A percentile compares a stretch with the other conserved stretches of the same genome.
Evolutionary conservation across 2,329 filamentous ascomycete genomes (phyloP).

Genomic region (Talaromyces sp.): DNA sequence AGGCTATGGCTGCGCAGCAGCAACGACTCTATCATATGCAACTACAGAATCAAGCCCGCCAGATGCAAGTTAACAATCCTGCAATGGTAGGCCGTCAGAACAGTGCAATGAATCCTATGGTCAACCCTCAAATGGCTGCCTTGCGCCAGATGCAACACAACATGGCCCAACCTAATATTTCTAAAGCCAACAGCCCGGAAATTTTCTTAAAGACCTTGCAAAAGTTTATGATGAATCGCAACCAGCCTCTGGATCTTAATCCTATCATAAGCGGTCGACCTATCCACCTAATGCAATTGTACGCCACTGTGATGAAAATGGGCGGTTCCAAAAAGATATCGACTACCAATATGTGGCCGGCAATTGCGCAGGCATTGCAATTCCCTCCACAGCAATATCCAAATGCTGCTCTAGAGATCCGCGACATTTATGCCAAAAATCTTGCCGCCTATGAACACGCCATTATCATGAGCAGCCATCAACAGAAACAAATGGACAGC

Average conservation of each 20-base stretch:
- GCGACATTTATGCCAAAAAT: constrained; percentile 71
- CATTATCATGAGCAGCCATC: constrained; percentile 37
- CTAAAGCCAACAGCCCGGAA: constrained; percentile 52
- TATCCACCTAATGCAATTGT: constrained; percentile 73
- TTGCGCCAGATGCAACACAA: constrained; percentile 50
- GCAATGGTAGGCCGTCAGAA: constrained; percentile 35
- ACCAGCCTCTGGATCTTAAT: constrained; percentile 69
- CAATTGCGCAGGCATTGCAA: constrained; percentile 62
- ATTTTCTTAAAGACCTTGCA: constrained; percentile 72
- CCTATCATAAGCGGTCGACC: constrained; percentile 71
- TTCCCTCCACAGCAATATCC: constrained; percentile 63
- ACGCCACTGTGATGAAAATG: constrained; percentile 70
- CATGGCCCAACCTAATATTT: constrained; percentile 41
- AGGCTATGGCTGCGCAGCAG: constrained; percentile 68
- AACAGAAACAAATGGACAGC: constrained; percentile 44
- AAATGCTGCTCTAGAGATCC: constrained; percentile 65
- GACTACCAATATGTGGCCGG: constrained; percentile 67
- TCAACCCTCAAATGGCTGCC: constrained; percentile 42
- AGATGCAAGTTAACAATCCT: constrained; percentile 48
- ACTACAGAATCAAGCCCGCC: constrained; percentile 71
- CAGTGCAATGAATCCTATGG: constrained; percentile 35
- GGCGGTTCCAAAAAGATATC: constrained; percentile 75
- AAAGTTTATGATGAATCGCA: constrained; percentile 71
- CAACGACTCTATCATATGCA: constrained; percentile 74
- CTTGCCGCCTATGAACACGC: constrained; percentile 69